Evolutionary conservation across 129 eudicot species (phyloP), one percentile per base, ranked within the genome.

Genomic region (Saposhnikovia divaricata): DNA sequence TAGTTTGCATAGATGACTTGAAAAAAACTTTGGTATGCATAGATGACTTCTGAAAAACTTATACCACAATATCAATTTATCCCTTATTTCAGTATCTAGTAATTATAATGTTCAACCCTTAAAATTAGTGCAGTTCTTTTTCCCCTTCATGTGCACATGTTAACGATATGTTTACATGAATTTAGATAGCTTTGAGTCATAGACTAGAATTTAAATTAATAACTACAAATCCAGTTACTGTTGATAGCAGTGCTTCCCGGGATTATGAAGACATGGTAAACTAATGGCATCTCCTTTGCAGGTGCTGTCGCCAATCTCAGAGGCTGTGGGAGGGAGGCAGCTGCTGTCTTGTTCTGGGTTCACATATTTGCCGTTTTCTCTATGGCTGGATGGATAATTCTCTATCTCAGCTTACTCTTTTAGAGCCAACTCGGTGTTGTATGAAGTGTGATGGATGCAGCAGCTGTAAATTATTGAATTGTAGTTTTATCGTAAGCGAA

Each of bases 231-330:
- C 37, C 28, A 25, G 47, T 18, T 69, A 11, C 16, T 43, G 72
- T 73, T 43, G 21, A 21, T 44, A 42, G 27, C 53, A 44, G 25
- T 43, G 15, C 50, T 73, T 73, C 13, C 47, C 4, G 37, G 8
- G 53, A 3, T 21, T 18, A 73, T 73, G 37, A 21, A 43, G 31
- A 28, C 14, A 4, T 78, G 23, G 25, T 40, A 38, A 61, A 78
- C 73, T 8, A 9, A 13, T 78, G 15, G 53, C 15, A 50, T 46
- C 15, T 53, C 28, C 28, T 80, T 72, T 77, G 31, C 80, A 94
- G 98, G 98, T 82, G 98, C 98, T 78, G 97, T 95, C 57, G 98
- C 98, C 37, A 95, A 84, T 81, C 86, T 95, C 53, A 85, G 98
- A 88, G 98, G 98, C 9, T 95, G 98, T 79, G 98, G 98, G 37